Percentiles rank a stretch among this genome's conserved stretches.
phyloP scores from a whole-genome alignment of 1,139 yeast species.

The Hyphopichia wangnamkhiaoensis region DNA sequence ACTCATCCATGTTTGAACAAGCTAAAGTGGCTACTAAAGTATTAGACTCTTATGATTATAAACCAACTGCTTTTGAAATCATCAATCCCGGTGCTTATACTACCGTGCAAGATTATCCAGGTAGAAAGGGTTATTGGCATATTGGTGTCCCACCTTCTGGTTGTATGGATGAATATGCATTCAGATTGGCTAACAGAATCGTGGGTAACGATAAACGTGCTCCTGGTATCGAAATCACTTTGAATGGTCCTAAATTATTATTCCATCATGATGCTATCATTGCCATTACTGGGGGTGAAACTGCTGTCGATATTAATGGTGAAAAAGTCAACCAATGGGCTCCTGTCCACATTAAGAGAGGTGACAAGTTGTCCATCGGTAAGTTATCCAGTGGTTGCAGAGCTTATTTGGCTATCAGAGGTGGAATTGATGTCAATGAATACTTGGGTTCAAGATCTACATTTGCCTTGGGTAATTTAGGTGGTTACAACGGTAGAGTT shows the following conservation, averaged over 20 bases:
- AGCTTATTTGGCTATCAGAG: constrained; percentile 84
- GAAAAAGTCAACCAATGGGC: constrained; percentile 55
- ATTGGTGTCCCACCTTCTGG: constrained; percentile 98
- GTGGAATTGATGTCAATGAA: constrained; percentile 92
- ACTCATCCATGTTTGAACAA: constrained; percentile 77
- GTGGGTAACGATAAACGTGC: constrained; percentile 83
- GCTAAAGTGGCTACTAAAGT: constrained; percentile 87
- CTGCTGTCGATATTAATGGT: constrained; percentile 67
- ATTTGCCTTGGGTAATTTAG: constrained; percentile 90
- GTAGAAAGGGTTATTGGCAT: constrained; percentile 84
- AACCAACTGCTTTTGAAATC: constrained; percentile 82
- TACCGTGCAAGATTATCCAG: constrained; percentile 95
- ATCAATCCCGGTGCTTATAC: constrained; percentile 90
- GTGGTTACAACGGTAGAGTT: constrained; percentile 92
- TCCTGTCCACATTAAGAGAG: constrained; percentile 69
- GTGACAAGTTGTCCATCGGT: constrained; percentile 79
- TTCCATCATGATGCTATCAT: constrained; percentile 81
- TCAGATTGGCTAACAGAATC: constrained; percentile 82
- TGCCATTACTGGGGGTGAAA: constrained; percentile 85
- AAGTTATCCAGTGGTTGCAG: constrained; percentile 82
- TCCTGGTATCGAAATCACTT: constrained; percentile 88
- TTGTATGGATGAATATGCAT: constrained; percentile 93
- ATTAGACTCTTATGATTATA: constrained; percentile 77
- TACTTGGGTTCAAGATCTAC: constrained; percentile 96
- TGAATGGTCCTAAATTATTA: constrained; percentile 79